These are phyloP conservation scores for Yarrowia sp. DNA, from an alignment of 805 yeast genomes.

Conservation along the genomic window DNA sequence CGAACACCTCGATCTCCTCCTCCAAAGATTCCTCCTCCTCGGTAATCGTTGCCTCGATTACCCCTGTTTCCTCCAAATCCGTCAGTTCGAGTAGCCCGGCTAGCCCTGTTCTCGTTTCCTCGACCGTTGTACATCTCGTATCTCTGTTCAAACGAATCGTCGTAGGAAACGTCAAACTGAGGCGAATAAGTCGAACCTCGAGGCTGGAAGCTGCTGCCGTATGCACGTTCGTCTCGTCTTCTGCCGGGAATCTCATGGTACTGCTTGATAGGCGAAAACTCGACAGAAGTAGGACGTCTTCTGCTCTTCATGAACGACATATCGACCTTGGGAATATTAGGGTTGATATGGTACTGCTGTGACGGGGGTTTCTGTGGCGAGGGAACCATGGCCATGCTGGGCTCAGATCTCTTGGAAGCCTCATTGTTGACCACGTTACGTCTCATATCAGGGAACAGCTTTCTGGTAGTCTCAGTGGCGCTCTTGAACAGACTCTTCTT, in stretches of 20 bases:
- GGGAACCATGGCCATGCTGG: constrained; percentile 28
- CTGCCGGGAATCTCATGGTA: constrained; percentile 27
- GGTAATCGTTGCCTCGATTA: not conserved
- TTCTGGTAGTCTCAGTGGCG: constrained; percentile 11
- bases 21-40: not conserved
- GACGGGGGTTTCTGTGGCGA: constrained; percentile 24
- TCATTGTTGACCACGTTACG: constrained; percentile 26
- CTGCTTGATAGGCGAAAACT: constrained; percentile 32
- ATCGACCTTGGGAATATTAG: constrained; percentile 27
- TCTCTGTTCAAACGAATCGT: constrained; percentile 23
- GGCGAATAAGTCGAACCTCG: constrained; percentile 8
- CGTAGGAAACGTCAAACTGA: constrained; percentile 10
- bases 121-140: constrained; percentile 12
- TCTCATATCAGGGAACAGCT: constrained; percentile 27
- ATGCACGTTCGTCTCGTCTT: not conserved
- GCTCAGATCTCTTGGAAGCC: constrained; percentile 2
- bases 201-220: constrained; percentile 1
- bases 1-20: not conserved
- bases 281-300: constrained; percentile 20
- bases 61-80: not conserved
- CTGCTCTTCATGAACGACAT: constrained; percentile 21
- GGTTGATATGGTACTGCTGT: constrained; percentile 13
- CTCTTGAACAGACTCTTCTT: constrained; percentile 14
- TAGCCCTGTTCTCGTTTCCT: constrained; percentile 3
- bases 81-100: not conserved